A percentile compares a stretch with the other conserved stretches of the same genome.
These are phyloP conservation scores for Prunus dulcis DNA, from an alignment of 306 rosid genomes.

Conservation along the genomic window DNA sequence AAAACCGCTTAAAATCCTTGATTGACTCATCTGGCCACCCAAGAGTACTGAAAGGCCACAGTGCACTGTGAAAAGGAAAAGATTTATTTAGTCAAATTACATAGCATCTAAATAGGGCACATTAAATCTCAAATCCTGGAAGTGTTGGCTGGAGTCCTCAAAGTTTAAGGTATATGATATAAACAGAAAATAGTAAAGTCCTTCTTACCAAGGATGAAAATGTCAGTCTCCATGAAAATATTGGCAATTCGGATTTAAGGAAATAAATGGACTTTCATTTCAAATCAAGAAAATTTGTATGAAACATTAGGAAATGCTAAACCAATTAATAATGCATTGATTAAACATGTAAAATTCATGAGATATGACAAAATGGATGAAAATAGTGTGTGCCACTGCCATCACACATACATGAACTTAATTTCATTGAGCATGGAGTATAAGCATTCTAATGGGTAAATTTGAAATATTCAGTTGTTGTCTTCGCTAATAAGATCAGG, in stretches of 20 bases:
- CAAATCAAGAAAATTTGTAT: neutral
- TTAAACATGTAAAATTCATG: neutral
- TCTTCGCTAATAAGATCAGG: neutral
- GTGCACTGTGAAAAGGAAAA: slow-evolving; percentile 52
- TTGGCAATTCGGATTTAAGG: neutral
- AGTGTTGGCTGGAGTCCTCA: neutral
- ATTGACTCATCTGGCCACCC: slow-evolving; percentile 88
- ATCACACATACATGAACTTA: neutral
- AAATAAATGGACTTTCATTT: neutral
- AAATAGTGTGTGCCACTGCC: neutral
- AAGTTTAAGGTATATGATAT: neutral
- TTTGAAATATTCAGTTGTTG: neutral
- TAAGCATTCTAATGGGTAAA: neutral
- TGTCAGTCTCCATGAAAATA: neutral
- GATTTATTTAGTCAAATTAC: slow-evolving; percentile 6
- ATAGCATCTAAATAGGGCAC: neutral
- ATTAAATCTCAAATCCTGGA: neutral
- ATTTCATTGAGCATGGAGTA: neutral
- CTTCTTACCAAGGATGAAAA: neutral
- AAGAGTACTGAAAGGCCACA: slow-evolving; percentile 99
- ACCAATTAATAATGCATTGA: neutral
- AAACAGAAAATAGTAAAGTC: neutral
- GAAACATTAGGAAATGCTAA: neutral
- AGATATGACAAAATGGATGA: neutral
- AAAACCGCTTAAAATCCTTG: slow-evolving; percentile 78